phyloP scores from a whole-genome alignment of 2,329 filamentous ascomycete genomes.

The Aspergillus quadrilineatus region DNA sequence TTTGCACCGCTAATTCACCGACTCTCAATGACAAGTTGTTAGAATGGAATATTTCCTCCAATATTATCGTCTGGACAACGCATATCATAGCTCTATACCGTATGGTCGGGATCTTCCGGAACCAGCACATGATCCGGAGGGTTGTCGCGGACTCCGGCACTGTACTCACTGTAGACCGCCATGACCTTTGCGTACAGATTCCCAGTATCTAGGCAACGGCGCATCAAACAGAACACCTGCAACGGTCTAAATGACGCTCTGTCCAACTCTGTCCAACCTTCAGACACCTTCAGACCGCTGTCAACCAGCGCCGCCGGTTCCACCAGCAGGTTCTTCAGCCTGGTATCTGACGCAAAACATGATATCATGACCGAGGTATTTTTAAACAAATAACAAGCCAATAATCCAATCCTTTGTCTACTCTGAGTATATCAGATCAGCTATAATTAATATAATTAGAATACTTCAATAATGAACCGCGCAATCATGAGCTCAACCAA shows the following conservation, averaged over 20 bases:
- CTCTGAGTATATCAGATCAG: background rate
- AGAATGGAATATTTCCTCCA: background rate
- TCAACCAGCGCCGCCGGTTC: background rate
- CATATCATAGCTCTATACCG: background rate
- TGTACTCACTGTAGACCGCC: background rate
- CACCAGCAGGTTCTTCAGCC: background rate
- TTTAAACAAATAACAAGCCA: background rate
- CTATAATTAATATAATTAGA: background rate
- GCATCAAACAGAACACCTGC: background rate
- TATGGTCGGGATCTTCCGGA: slow-evolving; percentile 7
- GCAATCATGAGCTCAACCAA: slow-evolving; percentile 20
- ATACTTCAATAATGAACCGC: background rate
- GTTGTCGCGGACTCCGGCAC: background rate
- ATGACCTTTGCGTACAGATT: background rate
- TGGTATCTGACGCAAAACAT: slow-evolving; percentile 21
- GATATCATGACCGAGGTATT: slow-evolving; percentile 19
- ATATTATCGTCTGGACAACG: background rate
- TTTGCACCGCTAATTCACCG: background rate
- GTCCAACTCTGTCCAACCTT: no score
- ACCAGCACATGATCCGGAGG: slow-evolving; percentile 2
- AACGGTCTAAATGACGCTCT: no score
- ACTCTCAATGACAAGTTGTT: background rate
- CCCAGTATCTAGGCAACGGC: background rate
- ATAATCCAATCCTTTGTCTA: background rate
- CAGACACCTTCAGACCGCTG: background rate